phyloP scores from a whole-genome alignment of 805 yeast species.

The Grigorovia transvaalensis region DNA sequence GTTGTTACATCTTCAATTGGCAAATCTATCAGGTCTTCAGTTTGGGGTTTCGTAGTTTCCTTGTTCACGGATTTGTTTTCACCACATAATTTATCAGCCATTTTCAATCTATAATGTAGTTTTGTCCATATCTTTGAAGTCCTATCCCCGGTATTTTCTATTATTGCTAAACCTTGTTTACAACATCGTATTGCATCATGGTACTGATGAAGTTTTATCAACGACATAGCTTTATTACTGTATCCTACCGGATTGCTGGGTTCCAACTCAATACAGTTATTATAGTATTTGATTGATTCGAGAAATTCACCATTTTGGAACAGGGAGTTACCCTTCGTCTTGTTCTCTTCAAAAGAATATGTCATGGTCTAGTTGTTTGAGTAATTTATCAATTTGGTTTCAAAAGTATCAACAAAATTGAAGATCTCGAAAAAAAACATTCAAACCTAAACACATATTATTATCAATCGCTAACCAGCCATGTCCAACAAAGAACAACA shows the following conservation, averaged over 20 bases:
- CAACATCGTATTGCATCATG: constrained; percentile 41
- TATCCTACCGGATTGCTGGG: constrained; percentile 44
- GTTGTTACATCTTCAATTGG: constrained; percentile 34
- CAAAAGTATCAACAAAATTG: not conserved
- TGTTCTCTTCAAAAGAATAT: constrained; percentile 15
- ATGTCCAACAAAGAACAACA: constrained; percentile 13
- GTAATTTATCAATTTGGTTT: too few relatives aligned
- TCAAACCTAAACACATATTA: not conserved
- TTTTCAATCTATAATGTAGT: constrained; percentile 41
- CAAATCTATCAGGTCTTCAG: constrained; percentile 9
- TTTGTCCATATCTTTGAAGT: constrained; percentile 31
- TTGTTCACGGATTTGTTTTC: not conserved
- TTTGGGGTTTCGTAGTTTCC: too few relatives aligned
- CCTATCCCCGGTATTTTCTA: not conserved
- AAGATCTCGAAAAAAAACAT: not conserved
- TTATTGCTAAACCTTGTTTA: constrained; percentile 34
- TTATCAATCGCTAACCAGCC: not conserved
- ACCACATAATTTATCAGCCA: constrained; percentile 24
- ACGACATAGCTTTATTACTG: constrained; percentile 64
- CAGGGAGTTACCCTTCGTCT: constrained; percentile 41
- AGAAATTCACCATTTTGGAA: constrained; percentile 36
- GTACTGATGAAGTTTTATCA: constrained; percentile 42
- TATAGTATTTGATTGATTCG: constrained; percentile 44
- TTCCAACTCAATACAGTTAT: constrained; percentile 43
- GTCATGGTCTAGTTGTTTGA: not conserved